Evolutionary conservation across 495 filamentous ascomycete genomes (phyloP).

Genomic region (Aspergillus cavernicola): DNA sequence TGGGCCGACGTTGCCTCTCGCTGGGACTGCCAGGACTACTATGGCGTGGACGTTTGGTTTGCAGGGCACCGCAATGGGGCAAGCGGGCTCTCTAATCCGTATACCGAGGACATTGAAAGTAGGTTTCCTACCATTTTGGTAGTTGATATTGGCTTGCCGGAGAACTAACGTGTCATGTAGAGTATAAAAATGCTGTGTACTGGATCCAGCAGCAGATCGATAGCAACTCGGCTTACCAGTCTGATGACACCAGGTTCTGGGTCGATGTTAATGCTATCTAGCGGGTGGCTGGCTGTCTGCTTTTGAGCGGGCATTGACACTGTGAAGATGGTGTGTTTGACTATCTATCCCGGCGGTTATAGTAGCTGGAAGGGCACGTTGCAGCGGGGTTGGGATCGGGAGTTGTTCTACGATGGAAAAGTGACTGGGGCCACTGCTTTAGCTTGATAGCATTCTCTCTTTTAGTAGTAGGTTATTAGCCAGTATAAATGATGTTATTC

Average conservation of each 20-base stretch:
- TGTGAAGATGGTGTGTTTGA: neutral
- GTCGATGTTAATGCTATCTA: conserved; percentile 25
- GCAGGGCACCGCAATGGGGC: conserved; percentile 25
- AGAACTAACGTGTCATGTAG: conserved; percentile 1
- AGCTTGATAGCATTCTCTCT: neutral
- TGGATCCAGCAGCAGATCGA: conserved; percentile 31
- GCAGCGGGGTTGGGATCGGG: neutral
- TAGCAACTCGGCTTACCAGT: conserved; percentile 19
- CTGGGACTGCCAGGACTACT: conserved; percentile 23
- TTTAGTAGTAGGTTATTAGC: neutral
- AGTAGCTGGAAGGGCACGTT: neutral
- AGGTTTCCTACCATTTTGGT: neutral
- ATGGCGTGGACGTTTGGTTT: conserved; percentile 25
- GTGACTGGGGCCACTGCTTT: neutral
- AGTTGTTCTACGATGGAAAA: neutral
- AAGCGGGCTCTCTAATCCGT: conserved; percentile 17
- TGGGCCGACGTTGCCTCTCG: conserved; percentile 21
- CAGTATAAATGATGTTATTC: no score
- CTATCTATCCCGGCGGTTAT: neutral
- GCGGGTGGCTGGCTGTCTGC: neutral
- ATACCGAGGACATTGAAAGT: conserved; percentile 22
- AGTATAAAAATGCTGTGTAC: conserved; percentile 20
- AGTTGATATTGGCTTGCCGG: neutral
- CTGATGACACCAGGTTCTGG: conserved; percentile 27
- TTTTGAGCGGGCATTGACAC: no score